A percentile compares a stretch with the other conserved stretches of the same genome.
Evolutionary conservation across 208 protist species (phyloP).

Genomic region (Acanthamoeba healyi): DNA sequence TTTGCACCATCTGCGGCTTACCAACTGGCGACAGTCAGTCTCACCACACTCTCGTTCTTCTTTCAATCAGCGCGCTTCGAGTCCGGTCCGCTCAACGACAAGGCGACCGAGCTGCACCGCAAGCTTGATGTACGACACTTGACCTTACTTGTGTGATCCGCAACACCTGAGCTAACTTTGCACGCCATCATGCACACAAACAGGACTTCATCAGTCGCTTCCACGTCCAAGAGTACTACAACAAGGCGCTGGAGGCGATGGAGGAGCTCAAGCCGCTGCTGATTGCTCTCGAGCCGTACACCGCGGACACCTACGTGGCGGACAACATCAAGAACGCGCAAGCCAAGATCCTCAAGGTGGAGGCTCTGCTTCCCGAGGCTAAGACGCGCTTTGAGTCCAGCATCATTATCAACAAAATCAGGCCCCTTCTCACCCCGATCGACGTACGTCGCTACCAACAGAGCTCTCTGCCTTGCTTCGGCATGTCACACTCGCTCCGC

Average conservation of each 20-base stretch:
- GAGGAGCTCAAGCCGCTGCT: slow-evolving; percentile 40
- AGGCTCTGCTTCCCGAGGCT: slow-evolving; percentile 12
- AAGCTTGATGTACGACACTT: slow-evolving; percentile 72
- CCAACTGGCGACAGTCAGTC: not conserved
- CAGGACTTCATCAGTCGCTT: slow-evolving; percentile 56
- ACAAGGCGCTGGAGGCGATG: slow-evolving; percentile 32
- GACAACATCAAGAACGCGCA: slow-evolving; percentile 47
- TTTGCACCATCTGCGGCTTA: not conserved
- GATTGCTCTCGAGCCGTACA: slow-evolving; percentile 4
- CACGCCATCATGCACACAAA: too few relatives aligned
- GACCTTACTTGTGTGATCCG: not conserved
- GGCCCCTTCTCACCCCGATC: not conserved
- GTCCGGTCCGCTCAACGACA: slow-evolving; percentile 35
- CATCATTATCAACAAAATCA: not conserved
- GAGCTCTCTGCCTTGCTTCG: not conserved
- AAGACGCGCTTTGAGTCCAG: slow-evolving; percentile 54
- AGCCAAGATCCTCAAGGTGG: slow-evolving; percentile 22
- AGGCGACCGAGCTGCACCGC: slow-evolving; percentile 4
- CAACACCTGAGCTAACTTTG: not conserved
- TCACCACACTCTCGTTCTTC: not conserved
- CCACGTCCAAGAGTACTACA: slow-evolving; percentile 32
- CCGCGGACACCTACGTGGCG: not conserved
- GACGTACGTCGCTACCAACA: not conserved
- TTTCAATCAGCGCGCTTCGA: slow-evolving; percentile 9
- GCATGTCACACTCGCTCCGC: not conserved